Conservation (phyloP, 495 filamentous ascomycete genomes). For the Neurospora sp. region DNA sequence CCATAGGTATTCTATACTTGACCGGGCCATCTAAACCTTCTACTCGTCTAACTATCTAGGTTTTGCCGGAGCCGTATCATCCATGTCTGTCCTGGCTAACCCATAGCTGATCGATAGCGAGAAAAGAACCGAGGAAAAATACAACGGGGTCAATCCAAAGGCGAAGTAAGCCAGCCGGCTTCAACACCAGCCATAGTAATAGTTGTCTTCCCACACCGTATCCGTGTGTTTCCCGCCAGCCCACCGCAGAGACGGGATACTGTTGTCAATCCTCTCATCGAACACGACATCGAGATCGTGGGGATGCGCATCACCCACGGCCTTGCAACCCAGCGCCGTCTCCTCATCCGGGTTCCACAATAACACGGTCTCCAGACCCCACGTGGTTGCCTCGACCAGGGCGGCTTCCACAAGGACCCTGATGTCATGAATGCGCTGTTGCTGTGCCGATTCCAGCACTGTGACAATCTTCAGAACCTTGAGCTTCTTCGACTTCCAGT, state of each 20-base stretch:
- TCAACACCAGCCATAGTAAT: slow-evolving; percentile 85
- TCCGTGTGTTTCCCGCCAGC: slow-evolving; percentile 29
- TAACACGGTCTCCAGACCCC: slow-evolving; percentile 28
- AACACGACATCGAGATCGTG: slow-evolving; percentile 25
- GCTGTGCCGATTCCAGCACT: slow-evolving; percentile 21
- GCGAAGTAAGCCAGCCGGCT: neutral
- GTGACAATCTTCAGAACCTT: slow-evolving; percentile 68
- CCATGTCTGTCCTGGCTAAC: neutral
- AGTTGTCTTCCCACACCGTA: slow-evolving; percentile 72
- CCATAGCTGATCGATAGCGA: neutral
- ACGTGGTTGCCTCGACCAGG: slow-evolving; percentile 29
- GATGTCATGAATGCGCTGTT: slow-evolving; percentile 48
- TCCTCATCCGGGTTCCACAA: slow-evolving; percentile 37
- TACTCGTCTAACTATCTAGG: neutral
- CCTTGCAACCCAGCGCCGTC: slow-evolving; percentile 16
- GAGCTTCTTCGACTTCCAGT: slow-evolving; percentile 49
- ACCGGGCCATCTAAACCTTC: neutral
- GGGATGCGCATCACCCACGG: slow-evolving; percentile 30
- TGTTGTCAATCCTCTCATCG: slow-evolving; percentile 31
- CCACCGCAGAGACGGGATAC: slow-evolving; percentile 39
- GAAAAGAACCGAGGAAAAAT: neutral
- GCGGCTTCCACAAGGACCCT: slow-evolving; percentile 33
- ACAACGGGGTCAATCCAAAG: neutral
- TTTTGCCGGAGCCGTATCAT: neutral
- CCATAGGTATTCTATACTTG: neutral